Evolutionary conservation across 805 yeast genomes (phyloP).

Genomic region (Metschnikowia lachancei): DNA sequence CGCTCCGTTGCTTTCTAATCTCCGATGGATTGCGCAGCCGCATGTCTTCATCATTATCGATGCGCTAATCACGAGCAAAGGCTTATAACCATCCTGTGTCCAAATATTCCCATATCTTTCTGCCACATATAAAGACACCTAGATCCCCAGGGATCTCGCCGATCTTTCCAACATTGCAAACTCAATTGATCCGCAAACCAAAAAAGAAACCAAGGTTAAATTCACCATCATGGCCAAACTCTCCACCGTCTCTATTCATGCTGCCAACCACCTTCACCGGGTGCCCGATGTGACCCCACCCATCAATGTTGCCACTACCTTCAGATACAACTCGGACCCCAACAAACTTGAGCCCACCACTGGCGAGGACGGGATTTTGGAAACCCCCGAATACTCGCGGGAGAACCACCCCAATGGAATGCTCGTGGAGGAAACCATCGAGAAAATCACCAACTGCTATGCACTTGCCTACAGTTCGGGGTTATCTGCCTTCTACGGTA

Average conservation of each 20-base stretch:
- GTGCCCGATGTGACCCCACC: constrained; percentile 75
- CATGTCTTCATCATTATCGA: no score
- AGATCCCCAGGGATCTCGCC: background rate
- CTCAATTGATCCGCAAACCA: no score
- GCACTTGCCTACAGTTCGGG: constrained; percentile 77
- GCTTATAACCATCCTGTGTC: no score
- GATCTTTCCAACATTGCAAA: background rate
- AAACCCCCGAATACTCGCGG: constrained; percentile 55
- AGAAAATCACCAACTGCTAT: constrained; percentile 57
- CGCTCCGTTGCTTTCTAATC: no score
- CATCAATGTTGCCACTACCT: constrained; percentile 79
- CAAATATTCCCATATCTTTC: background rate
- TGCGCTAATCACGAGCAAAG: no score
- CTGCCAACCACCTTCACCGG: constrained; percentile 58
- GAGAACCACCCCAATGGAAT: constrained; percentile 69
- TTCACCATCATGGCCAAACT: constrained; percentile 1
- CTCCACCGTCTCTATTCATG: constrained; percentile 51
- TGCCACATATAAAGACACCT: background rate
- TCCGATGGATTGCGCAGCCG: no score
- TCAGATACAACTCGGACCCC: constrained; percentile 61
- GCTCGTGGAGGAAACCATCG: constrained; percentile 64
- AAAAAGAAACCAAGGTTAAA: background rate
- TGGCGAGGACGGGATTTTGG: constrained; percentile 19
- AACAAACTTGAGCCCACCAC: constrained; percentile 46
- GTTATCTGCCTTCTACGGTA: constrained; percentile 74